These are phyloP conservation scores for Hawksworthiomyces lignivorus DNA, from an alignment of 2,329 filamentous ascomycete species.

Conservation along the genomic window DNA sequence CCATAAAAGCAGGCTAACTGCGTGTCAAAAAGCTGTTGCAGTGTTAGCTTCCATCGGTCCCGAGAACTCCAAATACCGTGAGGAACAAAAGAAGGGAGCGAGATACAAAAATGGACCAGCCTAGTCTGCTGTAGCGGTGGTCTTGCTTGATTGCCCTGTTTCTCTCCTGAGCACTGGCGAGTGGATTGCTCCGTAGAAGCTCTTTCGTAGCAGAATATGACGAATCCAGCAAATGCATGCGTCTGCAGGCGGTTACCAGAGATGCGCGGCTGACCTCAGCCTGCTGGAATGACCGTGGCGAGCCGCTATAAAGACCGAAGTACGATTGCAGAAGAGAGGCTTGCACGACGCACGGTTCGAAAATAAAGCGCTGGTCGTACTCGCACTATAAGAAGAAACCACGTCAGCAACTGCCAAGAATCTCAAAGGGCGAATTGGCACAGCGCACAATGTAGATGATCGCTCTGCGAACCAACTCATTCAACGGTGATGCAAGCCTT, in stretches of 20 bases:
- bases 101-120: conserved; percentile 2
- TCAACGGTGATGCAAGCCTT: neutral
- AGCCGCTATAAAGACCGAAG: conserved; percentile 3
- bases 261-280: conserved; percentile 1
- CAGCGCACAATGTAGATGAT: conserved; percentile 1
- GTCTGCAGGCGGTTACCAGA: neutral
- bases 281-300: neutral
- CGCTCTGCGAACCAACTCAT: neutral
- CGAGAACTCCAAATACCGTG: too few relatives aligned
- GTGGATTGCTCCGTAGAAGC: neutral
- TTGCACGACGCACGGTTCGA: conserved; percentile 2
- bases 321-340: conserved; percentile 1
- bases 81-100: too few relatives aligned
- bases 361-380: conserved; percentile 1
- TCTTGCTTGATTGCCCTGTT: neutral
- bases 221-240: neutral
- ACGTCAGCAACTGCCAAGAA: neutral
- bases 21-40: too few relatives aligned
- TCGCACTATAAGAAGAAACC: neutral
- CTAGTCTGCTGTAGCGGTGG: conserved; percentile 1
- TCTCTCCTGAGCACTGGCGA: neutral
- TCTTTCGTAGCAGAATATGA: neutral
- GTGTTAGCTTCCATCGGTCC: too few relatives aligned
- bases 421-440: too few relatives aligned
- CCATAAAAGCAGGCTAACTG: too few relatives aligned